These are phyloP conservation scores for Phalaenopsis aphrodite DNA, from an alignment of 106 monocot genomes.

Conservation along the genomic window DNA sequence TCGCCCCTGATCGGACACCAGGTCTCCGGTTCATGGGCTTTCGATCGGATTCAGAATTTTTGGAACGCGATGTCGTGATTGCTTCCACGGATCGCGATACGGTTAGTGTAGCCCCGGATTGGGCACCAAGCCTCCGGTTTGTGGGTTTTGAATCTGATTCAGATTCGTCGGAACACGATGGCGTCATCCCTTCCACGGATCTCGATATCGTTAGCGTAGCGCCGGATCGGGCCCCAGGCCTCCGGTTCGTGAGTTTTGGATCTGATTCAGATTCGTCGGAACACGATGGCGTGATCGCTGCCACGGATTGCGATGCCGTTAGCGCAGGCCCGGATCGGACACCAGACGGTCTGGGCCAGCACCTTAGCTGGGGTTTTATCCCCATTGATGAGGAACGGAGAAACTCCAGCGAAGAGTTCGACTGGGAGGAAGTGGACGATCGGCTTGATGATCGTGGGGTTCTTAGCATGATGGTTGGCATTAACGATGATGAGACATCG, in stretches of 20 bases:
- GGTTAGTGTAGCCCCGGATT: no score
- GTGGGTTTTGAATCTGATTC: constrained; percentile 17
- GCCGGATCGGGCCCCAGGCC: not conserved
- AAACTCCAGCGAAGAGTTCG: constrained; percentile 24
- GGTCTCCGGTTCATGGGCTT: no score
- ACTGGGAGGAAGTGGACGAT: constrained; percentile 34
- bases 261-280: constrained; percentile 16
- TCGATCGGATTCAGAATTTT: no score
- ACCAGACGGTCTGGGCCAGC: not conserved
- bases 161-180: constrained; percentile 5
- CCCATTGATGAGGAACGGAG: constrained; percentile 9
- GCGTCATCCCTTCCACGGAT: not conserved
- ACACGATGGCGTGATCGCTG: not conserved
- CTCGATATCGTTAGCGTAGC: not conserved
- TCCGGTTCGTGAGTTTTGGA: constrained; percentile 11
- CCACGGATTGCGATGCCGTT: not conserved
- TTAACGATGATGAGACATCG: constrained; percentile 6
- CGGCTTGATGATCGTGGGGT: constrained; percentile 7
- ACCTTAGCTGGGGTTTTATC: constrained; percentile 17
- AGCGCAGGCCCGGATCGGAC: not conserved
- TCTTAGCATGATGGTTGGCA: constrained; percentile 9
- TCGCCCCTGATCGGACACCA: no score
- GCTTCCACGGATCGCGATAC: no score
- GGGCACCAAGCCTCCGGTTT: not conserved
- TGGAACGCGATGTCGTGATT: no score